Evolutionary conservation across 176 grass and related monocot species (phyloP), one percentile per base, ranked within the genome.

Genomic region (Poa annua): DNA sequence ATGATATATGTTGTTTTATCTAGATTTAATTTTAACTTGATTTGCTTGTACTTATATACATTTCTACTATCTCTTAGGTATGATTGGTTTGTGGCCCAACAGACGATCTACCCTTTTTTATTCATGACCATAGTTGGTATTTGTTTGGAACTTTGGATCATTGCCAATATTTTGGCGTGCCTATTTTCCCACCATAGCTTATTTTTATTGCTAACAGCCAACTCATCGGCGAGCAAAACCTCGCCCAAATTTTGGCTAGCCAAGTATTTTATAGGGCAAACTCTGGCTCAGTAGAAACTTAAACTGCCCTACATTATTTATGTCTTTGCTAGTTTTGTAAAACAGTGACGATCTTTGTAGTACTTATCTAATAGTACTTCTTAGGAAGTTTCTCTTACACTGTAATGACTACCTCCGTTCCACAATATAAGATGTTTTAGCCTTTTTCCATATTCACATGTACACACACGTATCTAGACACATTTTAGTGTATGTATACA

Each of bases 21-120:
- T 68, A n/a, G 10, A 81, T 55, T 55, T 32, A 14, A 20, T 70
- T 25, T 56, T 55, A 11, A 70, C 33, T 81, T 17, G 63, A 69
- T 69, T 70, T 81, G 11, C 48, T 17, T 67, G 47, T 53, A 39
- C 4, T 25, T 69, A 17, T 69, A 17, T 69, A 81, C 45, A 20
- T 57, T 22, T 41, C 38, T 39, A 57, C 38, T 39, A 57, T 69
- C 29, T 69, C 48, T 22, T 57, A n/a, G 8, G 55, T 22, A 19
- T 57, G 55, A 22, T 57, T 57, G 55, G 17, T 2, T 2, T 57
- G 51, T 1, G 1, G 17, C 51, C 16, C 16, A 53, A 20, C 51
- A 19, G 51, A 53, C 19, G 51, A 5, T 53, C 6, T 53, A 53
- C 51, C 16, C 1, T 53, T 53, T 53, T 52, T 7, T 19, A 19